Evolutionary conservation across 2,329 filamentous ascomycete genomes (phyloP).

Genomic region (Epichloe sp.): DNA sequence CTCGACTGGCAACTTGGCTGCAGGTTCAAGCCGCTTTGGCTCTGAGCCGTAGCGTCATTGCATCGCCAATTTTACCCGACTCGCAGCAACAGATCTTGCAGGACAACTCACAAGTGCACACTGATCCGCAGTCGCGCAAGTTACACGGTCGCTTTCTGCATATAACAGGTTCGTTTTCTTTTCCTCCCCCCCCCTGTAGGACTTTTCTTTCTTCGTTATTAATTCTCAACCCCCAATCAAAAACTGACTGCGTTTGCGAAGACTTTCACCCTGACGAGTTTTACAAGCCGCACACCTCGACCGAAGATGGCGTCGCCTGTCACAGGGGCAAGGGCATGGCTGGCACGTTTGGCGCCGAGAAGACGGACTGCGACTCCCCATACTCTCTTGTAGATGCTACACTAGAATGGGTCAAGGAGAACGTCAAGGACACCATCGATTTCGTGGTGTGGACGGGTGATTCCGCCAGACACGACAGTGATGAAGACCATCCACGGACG

Average conservation of each 20-base stretch:
- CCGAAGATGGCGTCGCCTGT: slow-evolving; percentile 56
- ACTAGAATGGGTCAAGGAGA: slow-evolving; percentile 72
- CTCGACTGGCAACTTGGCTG: slow-evolving; percentile 16
- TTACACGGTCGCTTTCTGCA: slow-evolving; percentile 71
- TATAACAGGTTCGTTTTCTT: slow-evolving; percentile 58
- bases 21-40: slow-evolving; percentile 15
- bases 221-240: background rate
- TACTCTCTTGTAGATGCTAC: slow-evolving; percentile 72
- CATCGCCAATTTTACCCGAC: slow-evolving; percentile 13
- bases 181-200: background rate
- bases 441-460: slow-evolving; percentile 93
- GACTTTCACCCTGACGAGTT: slow-evolving; percentile 87
- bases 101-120: background rate
- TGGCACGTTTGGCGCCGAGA: slow-evolving; percentile 73
- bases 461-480: slow-evolving; percentile 78
- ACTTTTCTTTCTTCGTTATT: background rate
- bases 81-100: slow-evolving; percentile 7
- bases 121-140: slow-evolving; percentile 23
- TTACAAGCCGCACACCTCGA: slow-evolving; percentile 69
- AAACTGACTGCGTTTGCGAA: slow-evolving; percentile 21
- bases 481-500: slow-evolving; percentile 65
- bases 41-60: slow-evolving; percentile 10
- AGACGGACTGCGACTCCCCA: slow-evolving; percentile 79
- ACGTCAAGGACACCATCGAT: slow-evolving; percentile 67
- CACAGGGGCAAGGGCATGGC: slow-evolving; percentile 67